Conservation (phyloP, 305 asterid genomes). For the Fraxinus latifolia region DNA sequence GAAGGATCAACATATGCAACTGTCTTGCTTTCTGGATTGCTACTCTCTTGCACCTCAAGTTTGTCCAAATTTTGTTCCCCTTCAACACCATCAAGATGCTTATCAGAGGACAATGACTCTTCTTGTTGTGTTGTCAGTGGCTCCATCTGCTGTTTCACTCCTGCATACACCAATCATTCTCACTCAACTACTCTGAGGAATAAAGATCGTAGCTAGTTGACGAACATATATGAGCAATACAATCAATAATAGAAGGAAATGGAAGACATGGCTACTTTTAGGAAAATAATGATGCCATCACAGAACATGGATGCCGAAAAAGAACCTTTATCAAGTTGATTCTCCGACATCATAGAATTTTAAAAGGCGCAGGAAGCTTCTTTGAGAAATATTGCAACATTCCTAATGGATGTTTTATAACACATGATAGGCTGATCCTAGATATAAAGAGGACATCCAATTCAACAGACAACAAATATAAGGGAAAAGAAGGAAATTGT, state of each 20-base stretch:
- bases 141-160: conserved; percentile 53
- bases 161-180: conserved; percentile 32
- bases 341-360: background rate
- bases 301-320: background rate
- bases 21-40: conserved; percentile 38
- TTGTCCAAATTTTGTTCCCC: conserved; percentile 37
- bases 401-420: background rate
- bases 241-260: background rate
- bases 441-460: background rate
- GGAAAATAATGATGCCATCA: background rate
- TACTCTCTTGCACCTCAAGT: conserved; percentile 38
- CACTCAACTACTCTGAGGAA: background rate
- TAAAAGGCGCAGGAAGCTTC: background rate
- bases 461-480: background rate
- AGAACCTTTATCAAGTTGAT: background rate
- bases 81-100: conserved; percentile 33
- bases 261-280: background rate
- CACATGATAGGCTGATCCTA: background rate
- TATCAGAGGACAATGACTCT: conserved; percentile 44
- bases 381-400: background rate
- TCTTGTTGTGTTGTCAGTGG: conserved; percentile 60
- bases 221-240: background rate
- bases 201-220: background rate
- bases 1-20: conserved; percentile 39
- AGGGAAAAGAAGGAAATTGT: background rate